Percentiles rank a stretch among this genome's conserved stretches.
Evolutionary conservation across 441 rosid species (phyloP).

Genomic region (Pelargonium australe): DNA sequence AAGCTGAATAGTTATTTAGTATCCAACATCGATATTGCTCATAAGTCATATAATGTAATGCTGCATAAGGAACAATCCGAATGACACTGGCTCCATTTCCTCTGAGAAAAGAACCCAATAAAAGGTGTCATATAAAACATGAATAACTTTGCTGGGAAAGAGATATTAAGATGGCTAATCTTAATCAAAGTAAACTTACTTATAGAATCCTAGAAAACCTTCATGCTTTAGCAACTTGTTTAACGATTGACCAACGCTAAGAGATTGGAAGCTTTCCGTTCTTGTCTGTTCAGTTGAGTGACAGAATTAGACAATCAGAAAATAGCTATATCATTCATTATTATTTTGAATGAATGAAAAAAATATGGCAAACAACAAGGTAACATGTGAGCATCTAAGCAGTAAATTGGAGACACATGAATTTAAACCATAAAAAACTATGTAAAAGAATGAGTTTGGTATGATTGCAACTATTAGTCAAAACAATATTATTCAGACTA

Average conservation of each 20-base stretch:
- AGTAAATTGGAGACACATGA: not conserved
- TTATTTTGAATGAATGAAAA: not conserved
- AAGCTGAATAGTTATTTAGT: slow-evolving; percentile 48
- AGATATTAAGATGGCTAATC: not conserved
- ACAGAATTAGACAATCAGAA: slow-evolving; percentile 9
- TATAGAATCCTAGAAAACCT: slow-evolving; percentile 78
- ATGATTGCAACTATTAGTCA: not conserved
- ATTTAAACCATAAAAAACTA: not conserved
- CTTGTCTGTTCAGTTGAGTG: slow-evolving; percentile 50
- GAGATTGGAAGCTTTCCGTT: slow-evolving; percentile 68
- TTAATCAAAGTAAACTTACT: slow-evolving; percentile 37
- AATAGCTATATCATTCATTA: not conserved
- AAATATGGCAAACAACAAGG: not conserved
- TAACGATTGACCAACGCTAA: slow-evolving; percentile 63
- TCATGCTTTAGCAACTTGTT: slow-evolving; percentile 73
- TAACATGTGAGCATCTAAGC: no score
- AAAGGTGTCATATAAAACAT: slow-evolving; percentile 6
- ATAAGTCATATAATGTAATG: slow-evolving; percentile 93
- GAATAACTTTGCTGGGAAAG: slow-evolving; percentile 6
- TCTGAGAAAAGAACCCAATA: slow-evolving; percentile 34
- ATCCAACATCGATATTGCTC: slow-evolving; percentile 89
- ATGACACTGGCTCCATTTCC: slow-evolving; percentile 95
- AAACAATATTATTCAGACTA: not conserved
- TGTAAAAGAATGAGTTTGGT: not conserved
- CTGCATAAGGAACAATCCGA: slow-evolving; percentile 93